Base-by-base conservation (phyloP, 2,329 filamentous ascomycete genomes). In the Pseudodiploospora longispora region DNA sequence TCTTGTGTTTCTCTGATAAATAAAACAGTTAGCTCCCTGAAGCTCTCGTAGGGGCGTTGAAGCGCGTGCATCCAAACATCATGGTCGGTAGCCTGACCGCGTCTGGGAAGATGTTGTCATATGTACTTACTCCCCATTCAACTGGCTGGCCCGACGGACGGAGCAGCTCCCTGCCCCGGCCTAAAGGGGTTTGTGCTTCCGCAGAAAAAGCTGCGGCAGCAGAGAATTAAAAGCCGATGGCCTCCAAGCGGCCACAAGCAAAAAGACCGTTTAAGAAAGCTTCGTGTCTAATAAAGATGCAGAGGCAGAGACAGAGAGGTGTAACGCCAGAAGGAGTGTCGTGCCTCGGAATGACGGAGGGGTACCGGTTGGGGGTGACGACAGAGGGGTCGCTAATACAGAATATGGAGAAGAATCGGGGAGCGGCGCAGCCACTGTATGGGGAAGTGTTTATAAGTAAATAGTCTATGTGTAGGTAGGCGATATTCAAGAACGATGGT, bases 1-100 rank as follows among this genome's bases (percentile, higher is more conserved):
- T 77, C 61, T 65, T 72, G 56, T 72, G 65, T 60, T 74, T 76
- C 67, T 74, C 19, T 19, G 19, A 19, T 19, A 19, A 19, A 3
- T 19, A 19, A 19, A 19, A 19, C 19, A 19, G 2, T 19, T 19
- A 19, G 19, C 19, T 19, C 19, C 19, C 19, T 19, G 19, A 19
- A 19, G 19, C 19, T 19, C 19, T 19, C 2, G 19, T 19, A 19
- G 19, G 19, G 19, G 19, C 19, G 19, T 19, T 19, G 19, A 19
- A 19, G 19, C 19, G 19, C 19, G 19, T 19, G 19, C 19, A 19
- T 19, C 19, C 19, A 19, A 19, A 19, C 19, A 19, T 19, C 19
- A 19, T 19, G 19, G 19, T 19, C 19, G 19, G 19, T 19, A 19
- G 19, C 19, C 19, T 19, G 19, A 19, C 19, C 19, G 19, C 19